phyloP scores from a whole-genome alignment of 768 basidiomycete species.

The Suillus subalutaceus region DNA sequence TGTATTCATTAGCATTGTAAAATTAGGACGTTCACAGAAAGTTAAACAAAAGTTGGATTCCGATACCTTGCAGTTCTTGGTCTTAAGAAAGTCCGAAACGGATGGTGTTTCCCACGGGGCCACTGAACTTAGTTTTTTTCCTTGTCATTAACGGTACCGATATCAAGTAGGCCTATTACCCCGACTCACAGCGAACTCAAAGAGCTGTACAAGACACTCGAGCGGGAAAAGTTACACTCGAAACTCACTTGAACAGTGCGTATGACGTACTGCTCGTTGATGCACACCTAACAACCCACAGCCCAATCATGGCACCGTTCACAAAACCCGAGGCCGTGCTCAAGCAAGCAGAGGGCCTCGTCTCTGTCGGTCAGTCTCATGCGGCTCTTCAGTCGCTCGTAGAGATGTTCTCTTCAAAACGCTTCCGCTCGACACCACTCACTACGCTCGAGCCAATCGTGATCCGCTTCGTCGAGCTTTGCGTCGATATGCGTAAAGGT shows the following conservation, averaged over 20 bases:
- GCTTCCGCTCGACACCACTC: constrained; percentile 90
- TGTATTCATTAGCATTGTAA: constrained; percentile 6
- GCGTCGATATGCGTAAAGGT: constrained; percentile 93
- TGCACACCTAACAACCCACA: constrained; percentile 2
- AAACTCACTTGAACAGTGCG: background rate
- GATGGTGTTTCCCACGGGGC: constrained; percentile 6
- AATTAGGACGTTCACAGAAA: constrained; percentile 2
- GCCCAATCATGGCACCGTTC: constrained; percentile 76
- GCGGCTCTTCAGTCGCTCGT: constrained; percentile 89
- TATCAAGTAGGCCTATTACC: constrained; percentile 5
- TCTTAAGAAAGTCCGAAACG: background rate
- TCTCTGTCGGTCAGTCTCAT: constrained; percentile 88
- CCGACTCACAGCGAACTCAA: constrained; percentile 8
- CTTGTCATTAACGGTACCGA: constrained; percentile 6
- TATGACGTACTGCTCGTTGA: too few species aligned
- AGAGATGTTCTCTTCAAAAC: constrained; percentile 92
- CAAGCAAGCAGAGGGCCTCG: constrained; percentile 92
- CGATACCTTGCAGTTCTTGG: too few species aligned
- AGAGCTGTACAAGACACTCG: constrained; percentile 4
- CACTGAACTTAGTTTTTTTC: constrained; percentile 16
- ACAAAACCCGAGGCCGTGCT: constrained; percentile 89
- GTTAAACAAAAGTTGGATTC: too few species aligned
- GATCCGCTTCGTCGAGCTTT: constrained; percentile 93
- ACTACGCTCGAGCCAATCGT: constrained; percentile 93
- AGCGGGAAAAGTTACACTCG: background rate